These are phyloP conservation scores for Rickenella mellea DNA, from an alignment of 768 basidiomycete genomes.

Conservation along the genomic window DNA sequence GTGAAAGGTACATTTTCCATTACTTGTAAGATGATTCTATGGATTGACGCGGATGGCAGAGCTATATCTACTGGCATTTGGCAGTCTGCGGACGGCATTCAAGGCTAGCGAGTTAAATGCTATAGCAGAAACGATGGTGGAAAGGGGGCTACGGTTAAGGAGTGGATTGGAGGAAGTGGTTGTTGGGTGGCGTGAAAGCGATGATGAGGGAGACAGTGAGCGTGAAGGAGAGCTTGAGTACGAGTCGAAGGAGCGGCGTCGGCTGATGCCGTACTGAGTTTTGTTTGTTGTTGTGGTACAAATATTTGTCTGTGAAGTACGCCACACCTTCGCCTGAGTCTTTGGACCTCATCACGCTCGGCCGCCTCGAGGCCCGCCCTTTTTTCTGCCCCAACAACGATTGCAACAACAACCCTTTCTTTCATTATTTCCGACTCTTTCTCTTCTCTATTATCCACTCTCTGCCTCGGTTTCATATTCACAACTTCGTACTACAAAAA, in stretches of 20 bases:
- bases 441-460: too few relatives aligned
- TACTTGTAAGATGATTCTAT: slow-evolving; percentile 4
- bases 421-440: neutral
- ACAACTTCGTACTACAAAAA: slow-evolving; percentile 9
- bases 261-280: slow-evolving; percentile 54
- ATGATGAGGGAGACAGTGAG: slow-evolving; percentile 12
- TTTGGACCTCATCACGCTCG: neutral
- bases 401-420: too few relatives aligned
- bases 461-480: slow-evolving; percentile 4
- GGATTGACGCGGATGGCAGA: slow-evolving; percentile 29
- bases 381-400: slow-evolving; percentile 3
- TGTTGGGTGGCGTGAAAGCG: slow-evolving; percentile 29
- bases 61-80: slow-evolving; percentile 71
- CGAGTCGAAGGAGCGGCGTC: slow-evolving; percentile 45
- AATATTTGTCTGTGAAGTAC: neutral
- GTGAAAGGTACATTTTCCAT: slow-evolving; percentile 46
- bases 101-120: slow-evolving; percentile 45
- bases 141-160: slow-evolving; percentile 59
- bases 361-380: neutral
- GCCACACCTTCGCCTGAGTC: neutral
- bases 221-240: slow-evolving; percentile 44
- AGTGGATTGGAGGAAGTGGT: slow-evolving; percentile 50
- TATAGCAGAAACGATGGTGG: slow-evolving; percentile 68
- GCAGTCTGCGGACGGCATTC: slow-evolving; percentile 53
- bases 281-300: slow-evolving; percentile 14